Percentiles rank a stretch among this genome's conserved stretches.
Conservation (phyloP, 768 basidiomycete species). For the Boletus rubroflammeus region DNA sequence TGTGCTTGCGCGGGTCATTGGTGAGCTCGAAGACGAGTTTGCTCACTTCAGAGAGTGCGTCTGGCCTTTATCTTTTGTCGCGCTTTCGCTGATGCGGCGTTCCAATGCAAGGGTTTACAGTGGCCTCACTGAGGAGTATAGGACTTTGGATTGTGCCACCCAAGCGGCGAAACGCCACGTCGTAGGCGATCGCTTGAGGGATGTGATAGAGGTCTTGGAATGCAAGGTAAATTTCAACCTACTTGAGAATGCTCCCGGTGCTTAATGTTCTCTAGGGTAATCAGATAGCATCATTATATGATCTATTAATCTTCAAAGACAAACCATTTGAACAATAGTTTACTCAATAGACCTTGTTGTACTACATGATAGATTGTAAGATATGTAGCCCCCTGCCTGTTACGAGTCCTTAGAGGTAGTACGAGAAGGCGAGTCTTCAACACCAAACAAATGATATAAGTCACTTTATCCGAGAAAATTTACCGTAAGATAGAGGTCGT, state of each 20-base stretch:
- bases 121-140: slow-evolving; percentile 92
- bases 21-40: slow-evolving; percentile 94
- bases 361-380: not conserved
- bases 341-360: not conserved
- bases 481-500: no score
- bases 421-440: no score
- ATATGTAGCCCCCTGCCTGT: no score
- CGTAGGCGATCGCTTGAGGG: slow-evolving; percentile 83
- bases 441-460: no score
- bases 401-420: no score
- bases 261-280: slow-evolving; percentile 58
- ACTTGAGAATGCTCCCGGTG: not conserved
- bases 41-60: slow-evolving; percentile 88
- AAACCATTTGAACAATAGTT: slow-evolving; percentile 38
- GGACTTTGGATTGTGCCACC: slow-evolving; percentile 78
- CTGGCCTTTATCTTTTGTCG: not conserved
- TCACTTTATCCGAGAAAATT: no score
- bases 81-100: slow-evolving; percentile 8
- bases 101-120: slow-evolving; percentile 69
- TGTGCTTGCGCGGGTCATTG: slow-evolving; percentile 73
- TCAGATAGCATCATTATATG: slow-evolving; percentile 90
- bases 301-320: slow-evolving; percentile 74
- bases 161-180: slow-evolving; percentile 78
- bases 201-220: slow-evolving; percentile 90
- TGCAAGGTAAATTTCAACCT: slow-evolving; percentile 60